Percentiles rank a stretch among this genome's conserved stretches.
phyloP scores from a whole-genome alignment of 75 land plant species.

The Cunninghamia lanceolata region DNA sequence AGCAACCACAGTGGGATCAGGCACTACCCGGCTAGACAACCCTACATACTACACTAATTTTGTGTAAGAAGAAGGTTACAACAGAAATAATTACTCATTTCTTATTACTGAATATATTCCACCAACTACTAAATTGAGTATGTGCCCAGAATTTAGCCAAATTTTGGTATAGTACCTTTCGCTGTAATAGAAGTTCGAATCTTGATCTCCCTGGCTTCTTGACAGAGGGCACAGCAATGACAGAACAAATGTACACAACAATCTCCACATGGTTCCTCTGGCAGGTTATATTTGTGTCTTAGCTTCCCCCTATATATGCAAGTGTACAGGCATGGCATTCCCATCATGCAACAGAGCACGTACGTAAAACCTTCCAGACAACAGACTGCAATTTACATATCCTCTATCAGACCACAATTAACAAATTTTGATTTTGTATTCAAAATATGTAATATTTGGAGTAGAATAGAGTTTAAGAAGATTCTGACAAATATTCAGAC shows the following conservation, averaged over 20 bases:
- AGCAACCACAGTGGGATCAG: not conserved
- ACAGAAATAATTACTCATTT: too few relatives aligned
- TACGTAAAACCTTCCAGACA: not conserved
- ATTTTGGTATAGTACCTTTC: slow-evolving; percentile 3
- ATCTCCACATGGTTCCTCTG: slow-evolving; percentile 18
- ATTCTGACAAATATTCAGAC: not conserved
- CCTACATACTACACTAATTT: not conserved
- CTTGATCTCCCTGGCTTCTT: slow-evolving; percentile 24
- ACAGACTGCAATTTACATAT: not conserved
- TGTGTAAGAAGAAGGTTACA: too few relatives aligned
- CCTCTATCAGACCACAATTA: not conserved
- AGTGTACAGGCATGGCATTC: slow-evolving; percentile 3
- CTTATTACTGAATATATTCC: too few relatives aligned
- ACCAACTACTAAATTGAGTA: too few relatives aligned
- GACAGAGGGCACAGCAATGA: slow-evolving; percentile 13
- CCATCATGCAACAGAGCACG: not conserved
- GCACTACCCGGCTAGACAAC: not conserved
- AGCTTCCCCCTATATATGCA: slow-evolving; percentile 12
- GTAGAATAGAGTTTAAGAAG: too few relatives aligned
- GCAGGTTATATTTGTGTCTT: slow-evolving; percentile 17
- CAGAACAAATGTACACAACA: slow-evolving; percentile 16
- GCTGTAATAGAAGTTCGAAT: slow-evolving; percentile 7
- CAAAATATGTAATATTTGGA: too few relatives aligned
- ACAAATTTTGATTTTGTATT: too few relatives aligned
- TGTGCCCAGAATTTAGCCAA: too few relatives aligned